A percentile compares a stretch with the other conserved stretches of the same genome.
These are phyloP conservation scores for Cryptosporidium sp. DNA, from an alignment of 169 alveolate genomes.

Conservation along the genomic window DNA sequence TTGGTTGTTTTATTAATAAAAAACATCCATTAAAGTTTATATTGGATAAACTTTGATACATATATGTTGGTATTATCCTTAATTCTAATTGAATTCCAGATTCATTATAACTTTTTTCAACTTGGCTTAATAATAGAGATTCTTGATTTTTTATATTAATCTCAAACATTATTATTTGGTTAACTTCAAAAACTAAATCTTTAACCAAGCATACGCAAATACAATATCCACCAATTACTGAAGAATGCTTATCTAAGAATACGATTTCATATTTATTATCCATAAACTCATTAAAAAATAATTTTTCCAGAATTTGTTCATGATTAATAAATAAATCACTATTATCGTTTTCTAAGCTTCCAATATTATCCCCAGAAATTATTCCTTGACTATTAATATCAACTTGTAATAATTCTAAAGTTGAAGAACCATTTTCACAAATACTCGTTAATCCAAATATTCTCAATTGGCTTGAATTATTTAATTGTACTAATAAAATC, in stretches of 20 bases:
- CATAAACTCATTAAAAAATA: background rate
- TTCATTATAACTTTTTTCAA: background rate
- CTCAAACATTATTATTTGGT: slow-evolving; percentile 36
- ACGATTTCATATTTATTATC: slow-evolving; percentile 3
- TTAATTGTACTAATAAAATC: slow-evolving; percentile 7
- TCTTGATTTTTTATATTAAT: background rate
- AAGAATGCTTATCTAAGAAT: slow-evolving; percentile 7
- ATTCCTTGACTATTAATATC: background rate
- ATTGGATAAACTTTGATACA: background rate
- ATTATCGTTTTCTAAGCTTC: background rate
- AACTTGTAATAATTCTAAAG: slow-evolving; percentile 22
- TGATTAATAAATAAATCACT: background rate
- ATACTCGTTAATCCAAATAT: slow-evolving; percentile 10
- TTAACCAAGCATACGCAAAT: slow-evolving; percentile 17
- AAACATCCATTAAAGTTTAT: background rate
- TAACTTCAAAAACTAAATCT: background rate
- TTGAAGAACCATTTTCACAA: background rate
- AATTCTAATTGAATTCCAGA: background rate
- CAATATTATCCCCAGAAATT: background rate
- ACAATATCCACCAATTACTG: background rate
- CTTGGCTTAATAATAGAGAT: background rate
- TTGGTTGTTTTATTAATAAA: background rate
- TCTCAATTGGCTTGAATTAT: background rate
- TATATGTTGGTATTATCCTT: background rate
- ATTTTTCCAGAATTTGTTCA: slow-evolving; percentile 7